Evolutionary conservation across 352 stramenopile species (phyloP).

Genomic region (Phytophthora europaea): DNA sequence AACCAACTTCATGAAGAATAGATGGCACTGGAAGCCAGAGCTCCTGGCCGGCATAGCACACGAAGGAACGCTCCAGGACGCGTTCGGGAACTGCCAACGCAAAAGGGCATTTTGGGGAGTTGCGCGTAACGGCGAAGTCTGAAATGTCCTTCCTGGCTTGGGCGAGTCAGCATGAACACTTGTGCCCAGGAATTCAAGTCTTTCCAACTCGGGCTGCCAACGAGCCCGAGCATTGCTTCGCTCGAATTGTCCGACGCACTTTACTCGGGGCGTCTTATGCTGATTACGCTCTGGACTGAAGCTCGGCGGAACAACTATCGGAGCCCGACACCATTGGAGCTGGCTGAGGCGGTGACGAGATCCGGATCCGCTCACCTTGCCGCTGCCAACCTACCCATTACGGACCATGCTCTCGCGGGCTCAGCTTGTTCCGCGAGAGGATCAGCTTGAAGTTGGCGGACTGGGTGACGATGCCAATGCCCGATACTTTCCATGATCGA

Average conservation of each 20-base stretch:
- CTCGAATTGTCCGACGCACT: slow-evolving; percentile 25
- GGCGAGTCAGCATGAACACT: not conserved
- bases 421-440: not conserved
- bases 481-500: slow-evolving; percentile 14
- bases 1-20: not conserved
- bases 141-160: slow-evolving; percentile 10
- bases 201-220: not conserved
- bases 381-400: not conserved
- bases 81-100: slow-evolving; percentile 15
- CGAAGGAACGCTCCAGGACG: slow-evolving; percentile 23
- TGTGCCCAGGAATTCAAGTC: no score
- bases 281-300: not conserved
- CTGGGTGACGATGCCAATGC: slow-evolving; percentile 23
- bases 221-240: not conserved
- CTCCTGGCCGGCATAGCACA: slow-evolving; percentile 1
- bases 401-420: not conserved
- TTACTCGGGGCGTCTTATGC: not conserved
- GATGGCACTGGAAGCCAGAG: not conserved
- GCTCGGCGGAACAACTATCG: not conserved
- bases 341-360: not conserved
- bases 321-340: not conserved
- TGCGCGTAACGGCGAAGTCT: slow-evolving; percentile 19
- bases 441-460: slow-evolving; percentile 36
- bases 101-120: not conserved
- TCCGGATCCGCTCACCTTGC: not conserved